Evolutionary conservation across 129 eudicot genomes (phyloP), one percentile per base, ranked within the genome.

Genomic region (Lactuca saligna): DNA sequence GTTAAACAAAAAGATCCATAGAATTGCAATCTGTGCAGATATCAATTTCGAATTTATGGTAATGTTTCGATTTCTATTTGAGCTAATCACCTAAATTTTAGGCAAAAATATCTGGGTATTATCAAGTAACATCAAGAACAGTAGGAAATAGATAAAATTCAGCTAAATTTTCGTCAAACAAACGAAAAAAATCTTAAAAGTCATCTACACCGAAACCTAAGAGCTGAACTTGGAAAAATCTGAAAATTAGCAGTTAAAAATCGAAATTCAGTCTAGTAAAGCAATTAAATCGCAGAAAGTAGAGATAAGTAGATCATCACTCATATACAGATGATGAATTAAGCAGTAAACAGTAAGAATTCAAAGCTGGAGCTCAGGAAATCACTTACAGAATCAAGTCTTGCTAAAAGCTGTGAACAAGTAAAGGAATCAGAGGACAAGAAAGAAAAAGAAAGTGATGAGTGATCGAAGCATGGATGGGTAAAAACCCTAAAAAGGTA

Each of bases 401-500:
- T 29, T 29, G 14, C 17, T 3, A 10, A 41, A 12, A 69, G 65
- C 53, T 34, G 54, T 61, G 56, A 56, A 13, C 44, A 72, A 42
- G 38, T 56, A 59, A 57, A 56, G 71, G 54, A 15, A 39, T 50
- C 15, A 53, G 32, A 56, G 35, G 63, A 59, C 20, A 37, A 54
- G 58, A 42, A 44, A 48, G 58, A 10, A 11, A 3, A 46, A 3
- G 31, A 38, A 55, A 69, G 54, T 55, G 29, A 38, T 56, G 74
- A 17, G 58, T 49, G 34, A 54, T 33, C 20, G 66, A 12, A 49
- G 63, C 60, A 55, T 57, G 48, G 31, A 49, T 57, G 80, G 63
- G 55, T 5, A 65, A 60, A 75, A 83, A 79, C 87, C 89, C 89
- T 73, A 76, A 78, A 83, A 38, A 57, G 56, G 38, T 16, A 57